Evolutionary conservation across 345 rosid species (phyloP), one percentile per base, ranked within the genome.

Genomic region (Citrus reticulata): DNA sequence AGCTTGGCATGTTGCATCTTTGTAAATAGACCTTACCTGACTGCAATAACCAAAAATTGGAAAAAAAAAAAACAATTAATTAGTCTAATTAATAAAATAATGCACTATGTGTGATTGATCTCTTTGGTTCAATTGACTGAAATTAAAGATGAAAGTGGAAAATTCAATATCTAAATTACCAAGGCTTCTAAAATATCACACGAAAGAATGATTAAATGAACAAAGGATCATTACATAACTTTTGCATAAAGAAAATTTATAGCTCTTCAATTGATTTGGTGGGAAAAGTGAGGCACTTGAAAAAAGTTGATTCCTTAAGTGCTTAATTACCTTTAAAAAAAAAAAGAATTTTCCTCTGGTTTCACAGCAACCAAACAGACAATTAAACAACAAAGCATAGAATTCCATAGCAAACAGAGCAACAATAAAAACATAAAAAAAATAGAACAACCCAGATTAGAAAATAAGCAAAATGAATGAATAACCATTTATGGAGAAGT

Each of bases 21-120:
- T 91, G 96, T 40, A 95, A 37, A 86, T 87, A 93, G 22, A 93
- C 90, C 77, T 91, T 93, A 51, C 99, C 98, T 1, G 99, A 94
- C 99, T 96, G 93, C 85, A 81, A 69, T 66, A 76, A 79, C 4
- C 79, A 81, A 80, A 76, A 78, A 42, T 46, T 46, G 35, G 71
- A 32, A 30, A 32, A 77, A 34, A 34, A 77, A 34, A 5, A n/a
- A 19, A 49, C 17, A 22, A 73, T 34, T 9, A 40, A 30, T 65
- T 70, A 42, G 35, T 22, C 24, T 55, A 19, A 74, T 70, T 9
- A 61, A 59, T 66, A 11, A 58, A 25, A 30, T 22, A 60, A 10
- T 4, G 51, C 51, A 46, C 51, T 46, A 3, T 46, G 51, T 46
- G 13, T 46, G 17, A 46, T 46, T 46, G 51, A 46, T 46, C 51